Conservation (phyloP, 108 stramenopile genomes). For the Craspedostauros australis region DNA sequence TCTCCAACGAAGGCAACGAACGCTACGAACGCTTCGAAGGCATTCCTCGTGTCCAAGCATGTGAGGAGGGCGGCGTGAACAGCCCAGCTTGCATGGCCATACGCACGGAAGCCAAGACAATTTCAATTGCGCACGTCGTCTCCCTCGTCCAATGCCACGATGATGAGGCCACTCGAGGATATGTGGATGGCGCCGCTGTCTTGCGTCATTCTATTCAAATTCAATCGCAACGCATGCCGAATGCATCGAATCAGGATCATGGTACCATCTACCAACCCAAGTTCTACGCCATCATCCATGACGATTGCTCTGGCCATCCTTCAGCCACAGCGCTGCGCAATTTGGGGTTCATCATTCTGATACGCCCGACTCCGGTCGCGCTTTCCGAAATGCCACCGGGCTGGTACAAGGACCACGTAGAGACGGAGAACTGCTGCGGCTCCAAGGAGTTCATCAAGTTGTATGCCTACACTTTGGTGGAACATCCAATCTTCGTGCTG, state of each 20-base stretch:
- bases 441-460: constrained; percentile 55
- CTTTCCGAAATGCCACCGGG: constrained; percentile 44
- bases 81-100: no score
- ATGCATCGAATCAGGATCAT: not conserved
- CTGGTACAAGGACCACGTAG: constrained; percentile 43
- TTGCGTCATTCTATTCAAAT: constrained; percentile 69
- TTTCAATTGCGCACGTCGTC: constrained; percentile 52
- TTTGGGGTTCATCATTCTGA: constrained; percentile 51
- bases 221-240: constrained; percentile 25
- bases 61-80: no score
- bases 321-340: constrained; percentile 25
- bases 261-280: constrained; percentile 40
- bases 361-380: constrained; percentile 53
- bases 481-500: constrained; percentile 51
- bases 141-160: constrained; percentile 66
- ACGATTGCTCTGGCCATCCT: constrained; percentile 23
- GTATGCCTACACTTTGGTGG: constrained; percentile 58
- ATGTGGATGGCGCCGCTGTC: constrained; percentile 59
- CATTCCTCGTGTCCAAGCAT: no score
- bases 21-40: not conserved
- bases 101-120: constrained; percentile 2
- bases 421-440: constrained; percentile 62
- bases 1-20: not conserved
- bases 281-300: constrained; percentile 66
- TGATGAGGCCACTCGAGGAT: constrained; percentile 38